phyloP scores from a whole-genome alignment of 495 filamentous ascomycete genomes.

The Umbilicaria muhlenbergii region DNA sequence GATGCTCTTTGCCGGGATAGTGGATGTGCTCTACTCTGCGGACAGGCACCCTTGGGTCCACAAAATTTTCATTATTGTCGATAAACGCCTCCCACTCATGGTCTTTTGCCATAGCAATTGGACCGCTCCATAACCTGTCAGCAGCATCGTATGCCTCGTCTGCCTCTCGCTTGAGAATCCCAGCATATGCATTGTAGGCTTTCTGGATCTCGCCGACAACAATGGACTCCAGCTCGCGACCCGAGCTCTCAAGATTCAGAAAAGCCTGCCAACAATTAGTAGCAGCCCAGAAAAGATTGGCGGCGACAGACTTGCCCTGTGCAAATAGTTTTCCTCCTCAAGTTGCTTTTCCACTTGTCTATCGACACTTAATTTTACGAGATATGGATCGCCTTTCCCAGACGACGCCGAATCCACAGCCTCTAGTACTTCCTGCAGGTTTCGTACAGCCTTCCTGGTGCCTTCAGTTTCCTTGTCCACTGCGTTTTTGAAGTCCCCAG shows the following conservation, averaged over 20 bases:
- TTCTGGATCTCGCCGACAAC: constrained; percentile 96
- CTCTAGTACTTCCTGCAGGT: constrained; percentile 65
- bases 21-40: constrained; percentile 69
- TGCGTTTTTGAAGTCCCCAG: constrained; percentile 84
- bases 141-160: constrained; percentile 64
- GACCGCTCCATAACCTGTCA: constrained; percentile 69
- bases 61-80: constrained; percentile 66
- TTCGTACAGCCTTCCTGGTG: constrained; percentile 50
- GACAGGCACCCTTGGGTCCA: constrained; percentile 69
- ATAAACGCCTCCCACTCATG: constrained; percentile 82
- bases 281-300: background rate
- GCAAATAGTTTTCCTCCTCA: constrained; percentile 93
- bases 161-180: constrained; percentile 76
- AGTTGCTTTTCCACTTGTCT: constrained; percentile 81
- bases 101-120: constrained; percentile 80
- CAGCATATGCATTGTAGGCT: constrained; percentile 81
- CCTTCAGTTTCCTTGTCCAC: constrained; percentile 40
- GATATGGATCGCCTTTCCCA: constrained; percentile 83
- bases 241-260: constrained; percentile 86
- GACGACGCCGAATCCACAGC: constrained; percentile 54
- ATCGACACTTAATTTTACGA: constrained; percentile 71
- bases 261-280: constrained; percentile 51
- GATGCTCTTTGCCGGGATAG: constrained; percentile 87
- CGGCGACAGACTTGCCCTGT: constrained; percentile 44
- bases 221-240: constrained; percentile 86